phyloP scores from a whole-genome alignment of 805 yeast species.

The Sugiyamaella mastotermitis region DNA sequence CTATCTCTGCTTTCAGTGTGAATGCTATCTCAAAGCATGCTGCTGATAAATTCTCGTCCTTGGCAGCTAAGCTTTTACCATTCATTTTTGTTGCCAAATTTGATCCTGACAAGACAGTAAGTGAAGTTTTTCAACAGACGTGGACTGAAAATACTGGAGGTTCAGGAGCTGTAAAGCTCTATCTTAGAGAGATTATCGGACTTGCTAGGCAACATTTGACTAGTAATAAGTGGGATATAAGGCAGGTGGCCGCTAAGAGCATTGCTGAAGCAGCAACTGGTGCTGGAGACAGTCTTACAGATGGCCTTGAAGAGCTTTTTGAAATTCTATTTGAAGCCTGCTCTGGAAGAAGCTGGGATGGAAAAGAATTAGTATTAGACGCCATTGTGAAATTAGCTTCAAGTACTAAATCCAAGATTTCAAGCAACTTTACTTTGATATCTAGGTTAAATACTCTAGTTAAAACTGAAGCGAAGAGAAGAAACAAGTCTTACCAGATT shows the following conservation, averaged over 20 bases:
- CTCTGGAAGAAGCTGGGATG: constrained; percentile 80
- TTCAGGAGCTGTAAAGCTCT: constrained; percentile 58
- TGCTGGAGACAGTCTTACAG: constrained; percentile 8
- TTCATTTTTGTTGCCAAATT: constrained; percentile 72
- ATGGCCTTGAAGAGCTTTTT: constrained; percentile 36
- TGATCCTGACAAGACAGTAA: constrained; percentile 46
- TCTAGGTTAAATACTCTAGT: constrained; percentile 41
- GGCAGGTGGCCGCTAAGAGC: constrained; percentile 60
- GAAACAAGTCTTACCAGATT: constrained; percentile 57
- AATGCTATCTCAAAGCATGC: constrained; percentile 65
- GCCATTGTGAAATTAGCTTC: constrained; percentile 57
- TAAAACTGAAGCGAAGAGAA: constrained; percentile 56
- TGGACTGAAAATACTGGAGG: constrained; percentile 85
- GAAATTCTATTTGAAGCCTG: constrained; percentile 52
- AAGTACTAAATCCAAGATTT: constrained; percentile 38
- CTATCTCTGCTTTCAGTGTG: constrained; percentile 54
- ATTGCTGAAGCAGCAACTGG: constrained; percentile 26
- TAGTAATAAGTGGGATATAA: constrained; percentile 50
- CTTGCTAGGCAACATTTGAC: constrained; percentile 45
- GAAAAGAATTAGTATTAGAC: constrained; percentile 70
- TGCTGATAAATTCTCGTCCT: constrained; percentile 55
- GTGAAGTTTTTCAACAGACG: constrained; percentile 47
- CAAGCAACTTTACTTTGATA: constrained; percentile 26
- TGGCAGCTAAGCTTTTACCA: constrained; percentile 66
- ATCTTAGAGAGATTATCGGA: constrained; percentile 59